A percentile compares a stretch with the other conserved stretches of the same genome.
These are phyloP conservation scores for Phoma herbarum DNA, from an alignment of 2,329 filamentous ascomycete genomes.

Conservation along the genomic window DNA sequence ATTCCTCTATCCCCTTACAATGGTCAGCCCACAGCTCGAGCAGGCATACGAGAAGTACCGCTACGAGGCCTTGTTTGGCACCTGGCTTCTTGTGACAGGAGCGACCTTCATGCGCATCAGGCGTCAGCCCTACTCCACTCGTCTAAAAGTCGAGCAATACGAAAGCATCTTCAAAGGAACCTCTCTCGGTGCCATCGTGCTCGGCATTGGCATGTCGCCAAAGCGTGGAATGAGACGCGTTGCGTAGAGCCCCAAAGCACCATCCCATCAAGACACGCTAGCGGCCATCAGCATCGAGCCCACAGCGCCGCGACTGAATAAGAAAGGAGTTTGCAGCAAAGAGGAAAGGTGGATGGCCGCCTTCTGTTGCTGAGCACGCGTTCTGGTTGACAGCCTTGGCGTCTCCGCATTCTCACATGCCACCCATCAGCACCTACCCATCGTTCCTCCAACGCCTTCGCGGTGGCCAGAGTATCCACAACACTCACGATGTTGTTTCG, in stretches of 20 bases:
- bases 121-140: constrained; percentile 45
- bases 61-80: constrained; percentile 42
- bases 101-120: constrained; percentile 46
- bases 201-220: constrained; percentile 37
- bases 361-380: not conserved
- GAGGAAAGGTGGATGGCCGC: not conserved
- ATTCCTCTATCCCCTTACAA: constrained; percentile 9
- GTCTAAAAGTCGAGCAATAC: constrained; percentile 49
- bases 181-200: constrained; percentile 38
- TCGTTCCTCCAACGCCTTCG: constrained; percentile 2
- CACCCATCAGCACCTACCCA: constrained; percentile 1
- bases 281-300: not conserved
- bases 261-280: not conserved
- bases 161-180: constrained; percentile 52
- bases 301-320: not conserved
- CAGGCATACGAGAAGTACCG: constrained; percentile 38
- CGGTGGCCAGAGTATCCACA: not conserved
- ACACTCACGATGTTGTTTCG: constrained; percentile 26
- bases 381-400: constrained; percentile 18
- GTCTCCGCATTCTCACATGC: constrained; percentile 33
- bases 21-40: constrained; percentile 28
- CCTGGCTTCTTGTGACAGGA: constrained; percentile 42
- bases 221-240: constrained; percentile 30
- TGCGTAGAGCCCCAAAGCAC: constrained; percentile 10
- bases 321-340: not conserved